Base-by-base conservation (phyloP, 768 basidiomycete species). In the Calocybe indica region DNA sequence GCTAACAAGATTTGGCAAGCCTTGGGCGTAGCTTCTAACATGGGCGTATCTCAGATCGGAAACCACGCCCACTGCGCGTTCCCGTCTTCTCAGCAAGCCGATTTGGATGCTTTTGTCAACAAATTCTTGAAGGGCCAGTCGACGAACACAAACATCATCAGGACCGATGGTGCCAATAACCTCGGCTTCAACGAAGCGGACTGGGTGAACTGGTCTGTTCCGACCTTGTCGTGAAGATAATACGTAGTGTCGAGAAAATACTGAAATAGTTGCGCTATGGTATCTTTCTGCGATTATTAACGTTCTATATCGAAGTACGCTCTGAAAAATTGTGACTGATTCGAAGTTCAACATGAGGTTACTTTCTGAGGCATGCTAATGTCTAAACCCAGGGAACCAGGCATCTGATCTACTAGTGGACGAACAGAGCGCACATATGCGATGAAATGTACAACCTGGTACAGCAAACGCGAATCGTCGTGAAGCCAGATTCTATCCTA, bases 51-150 rank as follows among this genome's bases (percentile, higher is more conserved):
- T 10, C 75, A 78, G 60, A 65, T 74, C 28, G 78, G 77, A 28
- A 72, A 72, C 49, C 79, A 82, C 52, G 59, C 60, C 31, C 80
- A 82, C 53, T 82, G 80, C 61, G 62, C 62, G 2, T 80, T 77
- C 73, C 80, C 80, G 3, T 61, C 72, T 3, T 55, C 50, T 37
- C 70, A 77, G 49, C 67, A 73, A 44, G 56, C 63, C 1, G 66
- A 72, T 36, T 62, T 82, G 46, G 68, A 67, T 49, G 78, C 78
- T 9, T 82, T 79, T 59, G 61, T 82, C 55, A 68, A 77, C 62
- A 74, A 73, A 54, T 82, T 80, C 65, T 59, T 82, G 58, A 64
- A 75, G 42, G 71, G 62, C 28, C 68, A 78, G 60, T 56, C 60
- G 31, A 66, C 70, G 12, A 78, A 70, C 63, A 80, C 79, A 7